Evolutionary conservation across 441 rosid genomes (phyloP).

Genomic region (Adansonia madagascariensis): DNA sequence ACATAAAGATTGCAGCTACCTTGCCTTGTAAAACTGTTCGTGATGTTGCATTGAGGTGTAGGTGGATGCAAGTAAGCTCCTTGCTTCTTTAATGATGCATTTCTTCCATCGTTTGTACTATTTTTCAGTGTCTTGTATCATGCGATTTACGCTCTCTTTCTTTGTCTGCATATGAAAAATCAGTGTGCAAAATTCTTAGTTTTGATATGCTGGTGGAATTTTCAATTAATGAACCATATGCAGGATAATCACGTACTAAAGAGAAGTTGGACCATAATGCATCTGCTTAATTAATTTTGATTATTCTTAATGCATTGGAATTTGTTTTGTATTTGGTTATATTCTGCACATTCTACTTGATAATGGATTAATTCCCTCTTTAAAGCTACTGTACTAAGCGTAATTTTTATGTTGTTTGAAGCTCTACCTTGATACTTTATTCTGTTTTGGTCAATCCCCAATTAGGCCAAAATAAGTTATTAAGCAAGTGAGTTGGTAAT

Average conservation of each 20-base stretch:
- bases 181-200: background rate
- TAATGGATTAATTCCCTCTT: background rate
- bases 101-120: background rate
- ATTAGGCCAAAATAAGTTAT: conserved; percentile 4
- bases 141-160: background rate
- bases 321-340: background rate
- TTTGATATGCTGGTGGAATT: conserved; percentile 6
- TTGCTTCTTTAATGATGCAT: conserved; percentile 29
- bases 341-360: background rate
- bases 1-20: conserved; percentile 85
- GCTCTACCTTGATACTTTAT: background rate
- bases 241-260: background rate
- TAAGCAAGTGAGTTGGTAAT: background rate
- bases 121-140: conserved; percentile 15
- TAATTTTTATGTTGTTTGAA: background rate
- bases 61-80: conserved; percentile 85
- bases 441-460: background rate
- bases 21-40: conserved; percentile 91
- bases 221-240: background rate
- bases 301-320: background rate
- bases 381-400: background rate
- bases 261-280: background rate
- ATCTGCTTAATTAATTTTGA: background rate
- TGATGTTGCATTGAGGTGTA: conserved; percentile 98
- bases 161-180: background rate